Evolutionary conservation across 768 basidiomycete genomes (phyloP).

Genomic region (Leccinum arenicola): DNA sequence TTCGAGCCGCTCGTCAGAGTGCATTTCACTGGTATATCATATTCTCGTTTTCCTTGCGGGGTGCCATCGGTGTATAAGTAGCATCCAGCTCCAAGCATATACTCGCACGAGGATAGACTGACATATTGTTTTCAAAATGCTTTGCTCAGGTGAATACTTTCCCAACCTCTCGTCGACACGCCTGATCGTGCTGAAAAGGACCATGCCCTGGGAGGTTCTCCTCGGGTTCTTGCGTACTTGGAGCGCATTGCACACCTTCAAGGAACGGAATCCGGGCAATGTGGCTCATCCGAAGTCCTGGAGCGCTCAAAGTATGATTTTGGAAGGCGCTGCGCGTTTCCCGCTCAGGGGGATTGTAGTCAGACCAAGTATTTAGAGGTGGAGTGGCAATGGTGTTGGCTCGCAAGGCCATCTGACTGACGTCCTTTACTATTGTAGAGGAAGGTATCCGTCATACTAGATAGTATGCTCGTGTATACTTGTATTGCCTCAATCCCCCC

Average conservation of each 20-base stretch:
- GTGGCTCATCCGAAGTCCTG: conserved; percentile 36
- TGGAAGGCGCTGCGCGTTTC: conserved; percentile 46
- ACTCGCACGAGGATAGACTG: background rate
- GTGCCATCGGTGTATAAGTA: background rate
- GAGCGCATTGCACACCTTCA: conserved; percentile 67
- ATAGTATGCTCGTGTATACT: background rate
- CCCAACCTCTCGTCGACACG: conserved; percentile 35
- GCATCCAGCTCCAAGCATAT: background rate
- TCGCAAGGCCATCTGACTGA: conserved; percentile 7
- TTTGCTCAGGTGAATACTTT: conserved; percentile 39
- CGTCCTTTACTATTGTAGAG: background rate
- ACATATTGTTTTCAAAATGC: background rate
- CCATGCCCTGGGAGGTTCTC: conserved; percentile 63
- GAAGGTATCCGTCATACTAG: background rate
- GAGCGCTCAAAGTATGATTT: conserved; percentile 65
- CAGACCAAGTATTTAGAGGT: conserved; percentile 31
- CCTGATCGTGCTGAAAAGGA: conserved; percentile 51
- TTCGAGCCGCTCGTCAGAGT: conserved; percentile 47
- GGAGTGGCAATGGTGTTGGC: conserved; percentile 33
- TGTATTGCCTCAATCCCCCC: background rate
- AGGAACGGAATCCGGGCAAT: conserved; percentile 62
- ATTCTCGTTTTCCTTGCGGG: background rate
- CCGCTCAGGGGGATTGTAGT: conserved; percentile 15
- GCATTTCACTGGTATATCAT: conserved; percentile 52
- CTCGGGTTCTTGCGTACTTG: conserved; percentile 69